Evolutionary conservation across 2,329 filamentous ascomycete genomes (phyloP).

Genomic region (Ceratocystis smalleyi): DNA sequence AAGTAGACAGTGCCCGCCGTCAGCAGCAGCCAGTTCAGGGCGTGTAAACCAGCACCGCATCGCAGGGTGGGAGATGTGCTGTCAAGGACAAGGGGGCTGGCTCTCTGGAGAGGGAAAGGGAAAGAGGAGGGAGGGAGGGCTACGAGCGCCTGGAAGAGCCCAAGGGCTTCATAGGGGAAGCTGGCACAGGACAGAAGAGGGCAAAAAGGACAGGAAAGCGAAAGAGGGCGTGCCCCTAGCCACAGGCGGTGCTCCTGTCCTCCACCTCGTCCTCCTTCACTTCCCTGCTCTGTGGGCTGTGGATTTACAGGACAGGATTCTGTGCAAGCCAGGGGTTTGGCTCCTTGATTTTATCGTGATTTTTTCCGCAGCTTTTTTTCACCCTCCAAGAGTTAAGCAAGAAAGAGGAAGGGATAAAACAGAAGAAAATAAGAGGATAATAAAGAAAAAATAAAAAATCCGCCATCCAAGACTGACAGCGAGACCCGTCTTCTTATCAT

Average conservation of each 20-base stretch:
- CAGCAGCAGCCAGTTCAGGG: not conserved
- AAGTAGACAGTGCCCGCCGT: not conserved
- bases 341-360: not conserved
- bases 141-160: not conserved
- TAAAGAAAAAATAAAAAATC: not conserved
- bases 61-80: not conserved
- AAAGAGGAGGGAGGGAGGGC: not conserved
- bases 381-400: not conserved
- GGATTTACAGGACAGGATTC: conserved; percentile 4
- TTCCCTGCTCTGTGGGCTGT: not conserved
- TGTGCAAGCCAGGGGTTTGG: not conserved
- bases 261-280: not conserved
- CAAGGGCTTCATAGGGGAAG: not conserved
- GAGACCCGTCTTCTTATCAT: not conserved
- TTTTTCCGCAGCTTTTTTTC: not conserved
- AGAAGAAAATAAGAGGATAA: not conserved
- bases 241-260: not conserved
- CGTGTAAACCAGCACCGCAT: not conserved
- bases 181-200: not conserved
- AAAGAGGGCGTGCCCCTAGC: not conserved
- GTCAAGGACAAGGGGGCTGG: not conserved
- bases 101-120: not conserved
- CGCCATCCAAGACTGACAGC: not conserved
- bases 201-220: not conserved
- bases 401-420: not conserved